These are phyloP conservation scores for Apiospora rasikravindrae DNA, from an alignment of 2,329 filamentous ascomycete species.

Conservation along the genomic window DNA sequence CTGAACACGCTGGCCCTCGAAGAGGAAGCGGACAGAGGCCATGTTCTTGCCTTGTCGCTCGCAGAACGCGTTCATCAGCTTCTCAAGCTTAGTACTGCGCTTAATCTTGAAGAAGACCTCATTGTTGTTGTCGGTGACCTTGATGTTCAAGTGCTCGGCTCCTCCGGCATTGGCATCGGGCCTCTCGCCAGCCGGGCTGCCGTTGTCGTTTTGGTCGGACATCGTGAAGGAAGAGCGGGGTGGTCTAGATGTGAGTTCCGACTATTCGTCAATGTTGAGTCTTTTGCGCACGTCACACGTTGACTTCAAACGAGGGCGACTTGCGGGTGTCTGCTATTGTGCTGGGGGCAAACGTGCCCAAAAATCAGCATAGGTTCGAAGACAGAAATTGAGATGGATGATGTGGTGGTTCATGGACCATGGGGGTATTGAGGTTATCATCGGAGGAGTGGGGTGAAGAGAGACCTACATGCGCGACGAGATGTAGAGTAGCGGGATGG, in stretches of 20 bases:
- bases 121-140: slow-evolving; percentile 99
- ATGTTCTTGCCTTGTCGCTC: slow-evolving; percentile 91
- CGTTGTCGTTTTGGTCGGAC: slow-evolving; percentile 59
- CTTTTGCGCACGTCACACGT: neutral
- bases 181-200: slow-evolving; percentile 49
- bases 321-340: neutral
- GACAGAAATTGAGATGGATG: neutral
- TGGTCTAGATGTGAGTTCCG: neutral
- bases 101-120: slow-evolving; percentile 99
- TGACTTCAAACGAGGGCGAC: neutral
- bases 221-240: slow-evolving; percentile 41
- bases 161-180: slow-evolving; percentile 50
- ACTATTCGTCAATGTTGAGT: neutral
- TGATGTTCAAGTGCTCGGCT: slow-evolving; percentile 94
- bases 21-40: slow-evolving; percentile 88
- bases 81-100: slow-evolving; percentile 91
- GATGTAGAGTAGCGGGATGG: neutral
- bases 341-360: neutral
- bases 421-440: neutral
- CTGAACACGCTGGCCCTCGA: slow-evolving; percentile 93
- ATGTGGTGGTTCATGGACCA: neutral
- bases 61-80: slow-evolving; percentile 98
- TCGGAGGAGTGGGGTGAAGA: neutral
- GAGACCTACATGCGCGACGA: slow-evolving; percentile 8
- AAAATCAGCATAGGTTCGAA: neutral